These are phyloP conservation scores for Phaeodactylum tricornutum DNA, from an alignment of 108 stramenopile species.

Conservation along the genomic window DNA sequence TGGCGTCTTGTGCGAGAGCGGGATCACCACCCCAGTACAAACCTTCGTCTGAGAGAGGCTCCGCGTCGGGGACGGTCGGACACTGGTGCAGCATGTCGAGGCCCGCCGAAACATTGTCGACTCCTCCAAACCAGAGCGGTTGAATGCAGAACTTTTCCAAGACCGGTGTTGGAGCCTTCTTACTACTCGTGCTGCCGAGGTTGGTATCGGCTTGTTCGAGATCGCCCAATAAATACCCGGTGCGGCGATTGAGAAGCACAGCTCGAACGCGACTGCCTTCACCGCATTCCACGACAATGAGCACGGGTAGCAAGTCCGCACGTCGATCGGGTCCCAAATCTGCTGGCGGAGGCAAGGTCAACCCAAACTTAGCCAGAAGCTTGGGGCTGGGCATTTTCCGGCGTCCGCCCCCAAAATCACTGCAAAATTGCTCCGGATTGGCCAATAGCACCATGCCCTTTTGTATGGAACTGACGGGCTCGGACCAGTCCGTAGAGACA, in stretches of 20 bases:
- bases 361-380: constrained; percentile 63
- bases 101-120: constrained; percentile 28
- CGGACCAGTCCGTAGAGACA: constrained; percentile 42
- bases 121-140: constrained; percentile 80
- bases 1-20: constrained; percentile 60
- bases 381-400: constrained; percentile 21
- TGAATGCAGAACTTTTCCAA: constrained; percentile 77
- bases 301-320: constrained; percentile 69
- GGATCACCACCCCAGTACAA: constrained; percentile 79
- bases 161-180: constrained; percentile 16
- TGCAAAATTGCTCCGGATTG: constrained; percentile 67
- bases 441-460: constrained; percentile 56
- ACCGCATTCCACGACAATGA: constrained; percentile 45
- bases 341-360: constrained; percentile 57
- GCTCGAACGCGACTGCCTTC: constrained; percentile 33
- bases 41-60: constrained; percentile 56
- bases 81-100: constrained; percentile 62
- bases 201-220: constrained; percentile 35
- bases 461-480: constrained; percentile 30
- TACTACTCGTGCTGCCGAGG: constrained; percentile 1
- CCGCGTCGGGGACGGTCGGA: constrained; percentile 48
- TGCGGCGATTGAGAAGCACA: constrained; percentile 65
- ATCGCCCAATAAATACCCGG: constrained; percentile 80
- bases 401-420: constrained; percentile 17
- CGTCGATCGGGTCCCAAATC: constrained; percentile 76